A percentile compares a stretch with the other conserved stretches of the same genome.
Evolutionary conservation across 2,329 filamentous ascomycete species (phyloP).

Genomic region (Dendrostoma leiphaemia): DNA sequence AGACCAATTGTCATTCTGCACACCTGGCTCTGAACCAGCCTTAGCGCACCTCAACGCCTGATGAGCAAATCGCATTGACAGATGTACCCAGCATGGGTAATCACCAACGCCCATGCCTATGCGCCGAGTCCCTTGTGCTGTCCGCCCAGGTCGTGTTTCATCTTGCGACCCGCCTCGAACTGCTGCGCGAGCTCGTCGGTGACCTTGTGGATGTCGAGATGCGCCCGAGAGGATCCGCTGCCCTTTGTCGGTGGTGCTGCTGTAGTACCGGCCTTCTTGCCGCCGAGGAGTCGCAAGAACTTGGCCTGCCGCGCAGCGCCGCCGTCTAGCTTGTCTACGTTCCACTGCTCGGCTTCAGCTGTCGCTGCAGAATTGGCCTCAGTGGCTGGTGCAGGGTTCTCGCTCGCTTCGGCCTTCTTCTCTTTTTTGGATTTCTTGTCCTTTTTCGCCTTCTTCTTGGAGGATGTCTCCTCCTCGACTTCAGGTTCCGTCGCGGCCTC

Average conservation of each 20-base stretch:
- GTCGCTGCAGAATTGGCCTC: slow-evolving; percentile 19
- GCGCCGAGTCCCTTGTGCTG: slow-evolving; percentile 54
- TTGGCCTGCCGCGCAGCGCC: slow-evolving; percentile 51
- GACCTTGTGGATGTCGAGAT: slow-evolving; percentile 36
- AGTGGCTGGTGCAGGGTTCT: slow-evolving; percentile 15
- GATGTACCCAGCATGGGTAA: background rate
- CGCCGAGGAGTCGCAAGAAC: slow-evolving; percentile 56
- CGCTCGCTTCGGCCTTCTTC: slow-evolving; percentile 22
- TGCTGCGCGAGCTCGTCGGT: slow-evolving; percentile 56
- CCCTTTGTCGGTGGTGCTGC: slow-evolving; percentile 16
- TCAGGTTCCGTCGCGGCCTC: slow-evolving; percentile 29
- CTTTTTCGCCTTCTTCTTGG: slow-evolving; percentile 43
- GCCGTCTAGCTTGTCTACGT: slow-evolving; percentile 50
- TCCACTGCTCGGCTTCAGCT: slow-evolving; percentile 45
- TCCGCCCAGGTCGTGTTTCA: slow-evolving; percentile 51
- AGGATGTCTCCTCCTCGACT: slow-evolving; percentile 22
- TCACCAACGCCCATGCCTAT: slow-evolving; percentile 25
- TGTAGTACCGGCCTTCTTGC: slow-evolving; percentile 40
- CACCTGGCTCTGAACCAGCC: background rate
- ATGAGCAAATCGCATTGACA: background rate
- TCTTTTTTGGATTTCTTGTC: slow-evolving; percentile 28
- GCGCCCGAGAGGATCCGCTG: slow-evolving; percentile 22
- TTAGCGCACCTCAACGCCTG: background rate
- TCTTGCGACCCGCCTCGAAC: slow-evolving; percentile 54
- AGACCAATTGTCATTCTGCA: slow-evolving; percentile 10